Evolutionary conservation across 441 rosid genomes (phyloP), one percentile per base, ranked within the genome.

Genomic region (Gossypium gossypioides): DNA sequence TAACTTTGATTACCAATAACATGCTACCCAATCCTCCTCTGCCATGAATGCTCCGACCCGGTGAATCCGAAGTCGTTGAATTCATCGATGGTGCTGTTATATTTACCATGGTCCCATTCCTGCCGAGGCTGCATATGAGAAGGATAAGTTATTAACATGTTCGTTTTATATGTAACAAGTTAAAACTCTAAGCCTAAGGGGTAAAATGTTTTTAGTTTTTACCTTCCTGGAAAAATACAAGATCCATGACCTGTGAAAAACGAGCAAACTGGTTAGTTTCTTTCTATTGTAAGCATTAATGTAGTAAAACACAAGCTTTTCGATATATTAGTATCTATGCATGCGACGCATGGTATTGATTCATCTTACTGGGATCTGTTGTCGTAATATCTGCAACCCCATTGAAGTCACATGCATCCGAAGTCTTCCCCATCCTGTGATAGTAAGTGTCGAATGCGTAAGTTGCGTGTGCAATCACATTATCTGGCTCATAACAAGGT

Each of bases 81-180:
- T 81, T 84, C 83, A 84, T 76, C 2, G 87, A 81, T 19, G 85
- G 87, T 22, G 87, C 84, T 13, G 85, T 84, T 22, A 81, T 57
- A 29, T 80, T 84, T 0, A 12, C 77, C 29, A 73, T 24, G 56
- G 79, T 78, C 3, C 85, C 83, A 63, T 84, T 84, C 79, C 55
- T 84, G 25, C 87, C 87, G 68, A 81, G 73, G 70, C 87, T 84
- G 83, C 81, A 79, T 24, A 6, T 15, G 64, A 58, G 40, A 61
- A 61, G 2, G 25, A 34, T 7, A 15, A 29, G 62, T 4, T 22
- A 19, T 19, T 55, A 55, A 55, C 29, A 55, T 8, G 8, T 56
- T 56, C 29, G 6, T n/a, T 6, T n/a, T 32, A 5, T 27, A 13
- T 27, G 64, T 9, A 13, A 6, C 19, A 27, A 27, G 64, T 27